A percentile compares a stretch with the other conserved stretches of the same genome.
Evolutionary conservation across 495 filamentous ascomycete genomes (phyloP).

Genomic region (Tuber indicum): DNA sequence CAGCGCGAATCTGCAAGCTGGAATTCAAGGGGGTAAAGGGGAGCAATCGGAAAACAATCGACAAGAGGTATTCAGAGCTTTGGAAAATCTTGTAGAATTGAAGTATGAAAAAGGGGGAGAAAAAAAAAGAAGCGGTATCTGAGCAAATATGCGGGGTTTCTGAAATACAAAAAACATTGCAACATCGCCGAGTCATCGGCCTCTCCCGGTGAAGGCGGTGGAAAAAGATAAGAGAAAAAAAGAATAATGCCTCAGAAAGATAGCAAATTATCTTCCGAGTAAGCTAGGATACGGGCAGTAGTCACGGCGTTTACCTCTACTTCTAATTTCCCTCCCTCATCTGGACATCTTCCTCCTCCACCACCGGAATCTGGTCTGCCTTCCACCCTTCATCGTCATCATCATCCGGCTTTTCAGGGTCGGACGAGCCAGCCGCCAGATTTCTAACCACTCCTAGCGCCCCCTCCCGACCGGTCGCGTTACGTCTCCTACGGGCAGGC

Average conservation of each 20-base stretch:
- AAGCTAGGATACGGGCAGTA: background rate
- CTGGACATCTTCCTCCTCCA: constrained; percentile 1
- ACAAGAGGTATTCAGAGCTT: background rate
- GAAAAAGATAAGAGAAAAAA: background rate
- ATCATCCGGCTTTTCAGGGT: background rate
- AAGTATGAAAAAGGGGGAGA: background rate
- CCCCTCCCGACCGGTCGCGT: background rate
- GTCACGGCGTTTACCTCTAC: background rate
- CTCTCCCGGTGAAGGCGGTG: background rate
- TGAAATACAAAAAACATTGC: background rate
- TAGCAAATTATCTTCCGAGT: background rate
- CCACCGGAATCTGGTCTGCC: background rate
- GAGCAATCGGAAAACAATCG: background rate
- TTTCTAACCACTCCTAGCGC: background rate
- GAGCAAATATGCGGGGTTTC: background rate
- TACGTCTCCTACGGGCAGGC: background rate
- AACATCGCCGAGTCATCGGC: background rate
- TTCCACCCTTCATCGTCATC: background rate
- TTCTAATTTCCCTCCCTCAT: background rate
- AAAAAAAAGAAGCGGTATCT: background rate
- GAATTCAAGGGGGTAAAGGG: background rate
- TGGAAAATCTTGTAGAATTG: background rate
- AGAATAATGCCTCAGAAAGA: background rate
- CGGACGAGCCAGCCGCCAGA: background rate
- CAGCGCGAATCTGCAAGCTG: background rate